Percentiles rank a stretch among this genome's conserved stretches.
Evolutionary conservation across 495 filamentous ascomycete species (phyloP).

Genomic region (Daldinia vernicosa): DNA sequence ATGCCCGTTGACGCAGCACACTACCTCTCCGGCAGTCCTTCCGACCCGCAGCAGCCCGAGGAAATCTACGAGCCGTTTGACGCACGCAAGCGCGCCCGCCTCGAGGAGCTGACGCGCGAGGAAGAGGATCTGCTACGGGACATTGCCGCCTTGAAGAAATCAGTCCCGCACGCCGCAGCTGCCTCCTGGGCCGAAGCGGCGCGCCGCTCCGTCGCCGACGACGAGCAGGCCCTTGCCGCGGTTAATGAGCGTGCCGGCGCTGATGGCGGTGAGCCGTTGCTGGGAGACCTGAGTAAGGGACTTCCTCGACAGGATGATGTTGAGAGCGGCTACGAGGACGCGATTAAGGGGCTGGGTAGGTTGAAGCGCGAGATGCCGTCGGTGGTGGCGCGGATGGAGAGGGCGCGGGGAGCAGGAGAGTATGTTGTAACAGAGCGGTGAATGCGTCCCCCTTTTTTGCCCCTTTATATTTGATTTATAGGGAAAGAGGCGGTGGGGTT

Average conservation of each 20-base stretch:
- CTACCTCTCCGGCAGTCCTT: constrained; percentile 50
- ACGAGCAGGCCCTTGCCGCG: constrained; percentile 58
- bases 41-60: constrained; percentile 45
- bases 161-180: constrained; percentile 69
- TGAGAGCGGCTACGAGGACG: constrained; percentile 59
- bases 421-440: constrained; percentile 58
- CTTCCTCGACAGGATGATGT: constrained; percentile 61
- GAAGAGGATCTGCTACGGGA: constrained; percentile 77
- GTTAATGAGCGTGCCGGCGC: constrained; percentile 40
- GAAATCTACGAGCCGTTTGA: constrained; percentile 83
- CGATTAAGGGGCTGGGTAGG: constrained; percentile 61
- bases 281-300: constrained; percentile 34
- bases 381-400: constrained; percentile 79
- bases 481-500: not conserved
- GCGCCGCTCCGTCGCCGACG: constrained; percentile 50
- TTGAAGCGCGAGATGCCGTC: constrained; percentile 71
- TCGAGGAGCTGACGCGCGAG: constrained; percentile 72
- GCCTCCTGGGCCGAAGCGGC: constrained; percentile 61
- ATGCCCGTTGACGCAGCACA: constrained; percentile 60
- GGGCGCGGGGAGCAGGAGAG: constrained; percentile 74
- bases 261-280: constrained; percentile 37
- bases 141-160: constrained; percentile 75
- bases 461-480: not conserved
- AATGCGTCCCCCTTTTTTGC: not conserved
- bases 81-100: constrained; percentile 69